Conservation (phyloP, 2,329 filamentous ascomycete species). For the Ophiocordyceps camponoti-floridani region DNA sequence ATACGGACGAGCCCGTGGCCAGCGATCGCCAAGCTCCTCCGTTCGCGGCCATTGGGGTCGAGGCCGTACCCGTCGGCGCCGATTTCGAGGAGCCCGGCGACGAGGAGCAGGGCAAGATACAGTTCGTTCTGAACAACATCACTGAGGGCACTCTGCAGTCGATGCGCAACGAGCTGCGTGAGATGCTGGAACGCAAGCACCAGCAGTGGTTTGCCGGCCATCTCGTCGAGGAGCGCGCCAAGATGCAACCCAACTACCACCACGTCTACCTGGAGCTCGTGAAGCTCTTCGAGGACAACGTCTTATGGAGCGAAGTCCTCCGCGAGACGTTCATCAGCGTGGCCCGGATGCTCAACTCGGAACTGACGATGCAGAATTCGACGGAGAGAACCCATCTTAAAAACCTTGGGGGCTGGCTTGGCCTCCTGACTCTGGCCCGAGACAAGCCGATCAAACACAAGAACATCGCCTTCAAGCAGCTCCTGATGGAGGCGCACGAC, state of each 20-base stretch:
- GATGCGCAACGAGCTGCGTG: constrained; percentile 67
- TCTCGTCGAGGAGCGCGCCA: constrained; percentile 87
- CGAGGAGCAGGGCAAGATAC: constrained; percentile 77
- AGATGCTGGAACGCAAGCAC: constrained; percentile 61
- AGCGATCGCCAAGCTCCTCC: constrained; percentile 46
- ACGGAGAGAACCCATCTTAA: constrained; percentile 80
- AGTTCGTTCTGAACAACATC: constrained; percentile 93
- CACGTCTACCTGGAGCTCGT: constrained; percentile 82
- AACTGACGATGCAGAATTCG: constrained; percentile 66
- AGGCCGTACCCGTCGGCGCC: constrained; percentile 43
- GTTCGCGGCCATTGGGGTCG: constrained; percentile 64
- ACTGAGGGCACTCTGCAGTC: constrained; percentile 74
- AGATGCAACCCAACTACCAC: constrained; percentile 95
- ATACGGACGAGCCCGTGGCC: constrained; percentile 40
- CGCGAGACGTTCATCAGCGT: constrained; percentile 83
- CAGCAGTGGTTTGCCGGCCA: constrained; percentile 96
- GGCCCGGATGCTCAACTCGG: constrained; percentile 74
- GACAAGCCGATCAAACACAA: constrained; percentile 92
- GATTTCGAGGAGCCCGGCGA: constrained; percentile 69
- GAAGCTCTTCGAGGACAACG: constrained; percentile 60
- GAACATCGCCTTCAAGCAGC: constrained; percentile 92
- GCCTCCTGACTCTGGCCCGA: constrained; percentile 77
- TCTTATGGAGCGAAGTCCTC: constrained; percentile 75
- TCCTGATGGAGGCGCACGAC: constrained; percentile 85
- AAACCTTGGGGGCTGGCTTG: constrained; percentile 86